Evolutionary conservation across 1,139 yeast genomes (phyloP).

Genomic region (Entelexis sorbosivorans): DNA sequence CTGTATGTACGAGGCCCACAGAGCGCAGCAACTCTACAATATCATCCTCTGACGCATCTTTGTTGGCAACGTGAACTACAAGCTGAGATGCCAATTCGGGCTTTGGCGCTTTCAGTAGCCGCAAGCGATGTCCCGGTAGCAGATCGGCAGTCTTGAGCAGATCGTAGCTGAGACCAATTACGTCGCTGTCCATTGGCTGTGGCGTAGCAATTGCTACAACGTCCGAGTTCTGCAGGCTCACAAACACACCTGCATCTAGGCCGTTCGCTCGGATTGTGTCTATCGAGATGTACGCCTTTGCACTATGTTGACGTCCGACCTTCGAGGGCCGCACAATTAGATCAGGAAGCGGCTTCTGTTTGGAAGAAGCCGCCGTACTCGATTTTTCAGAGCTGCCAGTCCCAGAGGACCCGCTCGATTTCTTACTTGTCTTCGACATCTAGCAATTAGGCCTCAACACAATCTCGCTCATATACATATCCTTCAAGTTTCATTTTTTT

Average conservation of each 20-base stretch:
- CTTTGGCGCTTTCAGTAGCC: constrained; percentile 38
- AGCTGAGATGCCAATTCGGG: constrained; percentile 40
- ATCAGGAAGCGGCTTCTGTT: constrained; percentile 8
- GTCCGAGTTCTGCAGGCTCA: constrained; percentile 35
- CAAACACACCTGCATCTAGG: constrained; percentile 44
- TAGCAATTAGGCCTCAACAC: not conserved
- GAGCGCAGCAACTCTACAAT: constrained; percentile 11
- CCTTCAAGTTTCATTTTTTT: not conserved
- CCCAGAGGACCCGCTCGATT: constrained; percentile 10
- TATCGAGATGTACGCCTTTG: constrained; percentile 42
- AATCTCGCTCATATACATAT: not conserved
- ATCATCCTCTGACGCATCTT: constrained; percentile 23
- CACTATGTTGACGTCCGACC: constrained; percentile 27
- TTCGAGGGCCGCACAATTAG: constrained; percentile 24
- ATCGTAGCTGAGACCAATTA: constrained; percentile 42
- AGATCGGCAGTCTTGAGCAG: constrained; percentile 47
- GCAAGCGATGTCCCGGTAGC: constrained; percentile 62
- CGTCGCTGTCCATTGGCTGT: constrained; percentile 36
- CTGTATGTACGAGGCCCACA: constrained; percentile 13
- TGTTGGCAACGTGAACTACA: constrained; percentile 20
- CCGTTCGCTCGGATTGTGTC: constrained; percentile 46
- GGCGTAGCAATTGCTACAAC: constrained; percentile 27
- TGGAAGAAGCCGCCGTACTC: not conserved
- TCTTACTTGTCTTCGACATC: constrained; percentile 18
- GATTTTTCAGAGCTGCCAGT: constrained; percentile 1